Base-by-base conservation (phyloP, 805 yeast species). In the Yamadazyma scolyti region DNA sequence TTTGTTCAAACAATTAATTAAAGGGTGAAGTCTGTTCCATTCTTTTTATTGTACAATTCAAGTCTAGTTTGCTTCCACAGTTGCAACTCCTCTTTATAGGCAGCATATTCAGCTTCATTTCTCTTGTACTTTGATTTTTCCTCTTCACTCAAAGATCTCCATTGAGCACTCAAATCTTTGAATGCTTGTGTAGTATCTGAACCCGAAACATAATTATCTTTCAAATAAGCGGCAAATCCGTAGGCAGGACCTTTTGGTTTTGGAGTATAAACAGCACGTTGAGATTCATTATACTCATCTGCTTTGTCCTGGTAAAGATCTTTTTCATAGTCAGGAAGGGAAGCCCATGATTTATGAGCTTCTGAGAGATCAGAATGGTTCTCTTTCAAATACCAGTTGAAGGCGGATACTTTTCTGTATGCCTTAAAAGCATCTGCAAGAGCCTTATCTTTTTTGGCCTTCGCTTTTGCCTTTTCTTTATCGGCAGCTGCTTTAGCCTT, bases 221-320 rank as follows among this genome's bases (percentile, higher is more conserved):
- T 46, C 20, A 61, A 43, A 32, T 42, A 64, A 10, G 39, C 31
- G 12, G 66, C 61, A 46, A 50, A 64, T 9, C 53, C 51, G 25
- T 31, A 36, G 4, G 51, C 39, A 5, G 68, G 67, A 5, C 45
- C 37, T 30, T 53, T 52, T 20, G 71, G 71, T 42, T 54, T 55
- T 1, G 62, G 60, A 2, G 50, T 43, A 42, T 42, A 60, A 6
- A 27, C 25, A 31, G 49, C 36, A 18, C 39, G 30, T 26, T 42
- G 42, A 23, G 52, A 52, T 9, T 44, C 56, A 35, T 60, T 59
- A 41, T 43, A 37, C 25, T 43, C 49, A n/a, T 46, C 47, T n/a
- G 61, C 65, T 32, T 48, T 43, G 2, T 29, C 39, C 12, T 37
- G 32, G 37, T 31, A 61, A 4, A 25, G 37, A 9, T 47, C 54